A percentile compares a stretch with the other conserved stretches of the same genome.
These are phyloP conservation scores for Waltergamsia citrina DNA, from an alignment of 2,329 filamentous ascomycete genomes.

Conservation along the genomic window DNA sequence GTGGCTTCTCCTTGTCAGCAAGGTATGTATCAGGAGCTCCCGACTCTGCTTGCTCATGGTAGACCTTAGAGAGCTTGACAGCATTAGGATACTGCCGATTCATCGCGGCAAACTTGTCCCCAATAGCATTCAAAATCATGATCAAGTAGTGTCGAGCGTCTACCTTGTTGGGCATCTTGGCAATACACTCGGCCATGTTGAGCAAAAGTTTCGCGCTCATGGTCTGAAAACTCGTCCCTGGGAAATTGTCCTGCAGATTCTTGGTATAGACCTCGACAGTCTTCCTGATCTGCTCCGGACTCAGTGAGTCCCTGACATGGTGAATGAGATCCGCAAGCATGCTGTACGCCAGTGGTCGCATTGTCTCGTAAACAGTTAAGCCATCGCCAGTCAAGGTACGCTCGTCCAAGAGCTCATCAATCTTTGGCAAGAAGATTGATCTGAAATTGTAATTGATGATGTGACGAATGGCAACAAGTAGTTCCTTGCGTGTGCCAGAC, in stretches of 20 bases:
- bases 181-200: constrained; percentile 98
- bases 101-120: constrained; percentile 97
- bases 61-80: constrained; percentile 79
- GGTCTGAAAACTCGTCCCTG: constrained; percentile 96
- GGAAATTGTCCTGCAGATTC: constrained; percentile 91
- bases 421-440: constrained; percentile 88
- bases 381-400: constrained; percentile 91
- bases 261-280: constrained; percentile 97
- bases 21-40: constrained; percentile 66
- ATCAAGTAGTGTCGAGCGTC: constrained; percentile 93
- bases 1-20: constrained; percentile 68
- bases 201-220: constrained; percentile 97
- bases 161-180: constrained; percentile 83
- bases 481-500: constrained; percentile 84
- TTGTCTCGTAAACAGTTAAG: constrained; percentile 91
- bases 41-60: constrained; percentile 58
- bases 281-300: constrained; percentile 82
- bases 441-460: constrained; percentile 99
- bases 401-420: constrained; percentile 91
- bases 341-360: constrained; percentile 91
- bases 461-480: constrained; percentile 91
- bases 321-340: constrained; percentile 98
- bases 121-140: constrained; percentile 95
- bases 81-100: constrained; percentile 93
- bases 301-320: constrained; percentile 84